phyloP scores from a whole-genome alignment of 352 stramenopile species.

The Globisporangium middletonii region DNA sequence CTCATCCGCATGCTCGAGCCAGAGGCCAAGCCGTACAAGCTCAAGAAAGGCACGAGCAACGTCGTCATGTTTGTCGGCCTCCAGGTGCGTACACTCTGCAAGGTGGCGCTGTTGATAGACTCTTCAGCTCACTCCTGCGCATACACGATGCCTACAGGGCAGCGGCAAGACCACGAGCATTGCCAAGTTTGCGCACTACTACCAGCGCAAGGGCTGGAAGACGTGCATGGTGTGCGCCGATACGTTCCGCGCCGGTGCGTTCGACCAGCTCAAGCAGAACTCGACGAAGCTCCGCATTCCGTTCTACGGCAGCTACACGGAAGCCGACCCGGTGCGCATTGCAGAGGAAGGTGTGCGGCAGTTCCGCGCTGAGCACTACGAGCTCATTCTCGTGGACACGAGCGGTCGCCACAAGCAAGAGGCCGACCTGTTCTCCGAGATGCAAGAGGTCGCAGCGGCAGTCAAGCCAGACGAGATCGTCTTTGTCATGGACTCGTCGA shows the following conservation, averaged over 20 bases:
- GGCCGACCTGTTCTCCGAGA: constrained; percentile 97
- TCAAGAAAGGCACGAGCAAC: constrained; percentile 89
- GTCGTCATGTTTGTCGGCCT: constrained; percentile 93
- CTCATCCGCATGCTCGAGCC: constrained; percentile 87
- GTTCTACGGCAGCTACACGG: constrained; percentile 98
- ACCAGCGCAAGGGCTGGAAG: constrained; percentile 97
- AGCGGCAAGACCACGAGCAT: constrained; percentile 99
- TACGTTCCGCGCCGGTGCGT: constrained; percentile 97
- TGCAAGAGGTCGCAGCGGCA: constrained; percentile 96
- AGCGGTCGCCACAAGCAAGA: constrained; percentile 98
- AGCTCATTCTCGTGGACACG: constrained; percentile 99
- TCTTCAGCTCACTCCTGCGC: too few relatives aligned
- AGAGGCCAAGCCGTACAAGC: constrained; percentile 83
- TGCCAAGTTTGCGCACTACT: constrained; percentile 99
- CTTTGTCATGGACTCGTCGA: constrained; percentile 99
- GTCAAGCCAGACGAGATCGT: constrained; percentile 96
- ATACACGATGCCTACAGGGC: constrained; percentile 57
- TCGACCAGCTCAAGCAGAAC: constrained; percentile 99
- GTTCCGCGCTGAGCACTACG: constrained; percentile 96
- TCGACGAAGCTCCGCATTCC: constrained; percentile 97
- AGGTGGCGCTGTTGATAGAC: too few relatives aligned
- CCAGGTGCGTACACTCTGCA: constrained; percentile 14
- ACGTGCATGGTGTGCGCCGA: constrained; percentile 99
- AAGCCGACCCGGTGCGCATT: constrained; percentile 97
- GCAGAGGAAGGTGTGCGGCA: constrained; percentile 96